These are phyloP conservation scores for Fistulifera solaris DNA, from an alignment of 108 stramenopile genomes.

Conservation along the genomic window DNA sequence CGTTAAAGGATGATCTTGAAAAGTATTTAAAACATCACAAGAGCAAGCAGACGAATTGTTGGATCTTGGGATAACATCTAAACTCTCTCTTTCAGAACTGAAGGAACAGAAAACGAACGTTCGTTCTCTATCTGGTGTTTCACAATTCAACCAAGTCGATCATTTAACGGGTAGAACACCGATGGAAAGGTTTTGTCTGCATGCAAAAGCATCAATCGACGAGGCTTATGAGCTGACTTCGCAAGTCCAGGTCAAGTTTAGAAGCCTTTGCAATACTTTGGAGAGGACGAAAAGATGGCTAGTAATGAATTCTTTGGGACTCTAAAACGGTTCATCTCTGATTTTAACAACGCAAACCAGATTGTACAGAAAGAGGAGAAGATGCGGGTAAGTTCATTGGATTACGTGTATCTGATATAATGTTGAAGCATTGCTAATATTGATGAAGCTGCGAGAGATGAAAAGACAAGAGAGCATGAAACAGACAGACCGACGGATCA, in stretches of 20 bases:
- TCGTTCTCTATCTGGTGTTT: slow-evolving; percentile 30
- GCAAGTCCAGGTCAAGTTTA: slow-evolving; percentile 54
- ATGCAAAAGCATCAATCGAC: slow-evolving; percentile 36
- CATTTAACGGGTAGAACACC: slow-evolving; percentile 38
- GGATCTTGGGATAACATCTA: slow-evolving; percentile 22
- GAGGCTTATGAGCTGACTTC: slow-evolving; percentile 39
- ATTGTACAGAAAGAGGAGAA: slow-evolving; percentile 54
- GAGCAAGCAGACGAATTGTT: slow-evolving; percentile 46
- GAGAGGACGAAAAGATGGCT: slow-evolving; percentile 81
- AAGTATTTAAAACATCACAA: slow-evolving; percentile 40
- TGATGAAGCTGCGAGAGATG: not conserved
- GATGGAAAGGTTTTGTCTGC: slow-evolving; percentile 65
- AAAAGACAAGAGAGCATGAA: not conserved
- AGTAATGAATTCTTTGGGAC: slow-evolving; percentile 85
- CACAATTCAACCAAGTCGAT: slow-evolving; percentile 60
- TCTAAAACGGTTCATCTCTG: slow-evolving; percentile 54
- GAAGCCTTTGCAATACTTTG: slow-evolving; percentile 65
- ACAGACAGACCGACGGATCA: no score
- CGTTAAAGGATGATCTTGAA: slow-evolving; percentile 42
- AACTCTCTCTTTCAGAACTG: slow-evolving; percentile 38
- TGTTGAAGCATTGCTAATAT: slow-evolving; percentile 13
- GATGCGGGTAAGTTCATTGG: slow-evolving; percentile 13
- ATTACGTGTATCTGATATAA: no score
- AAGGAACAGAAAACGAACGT: slow-evolving; percentile 54
- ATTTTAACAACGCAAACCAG: slow-evolving; percentile 56